Evolutionary conservation across 2,329 filamentous ascomycete genomes (phyloP).

Genomic region (Penicillium nordicum): DNA sequence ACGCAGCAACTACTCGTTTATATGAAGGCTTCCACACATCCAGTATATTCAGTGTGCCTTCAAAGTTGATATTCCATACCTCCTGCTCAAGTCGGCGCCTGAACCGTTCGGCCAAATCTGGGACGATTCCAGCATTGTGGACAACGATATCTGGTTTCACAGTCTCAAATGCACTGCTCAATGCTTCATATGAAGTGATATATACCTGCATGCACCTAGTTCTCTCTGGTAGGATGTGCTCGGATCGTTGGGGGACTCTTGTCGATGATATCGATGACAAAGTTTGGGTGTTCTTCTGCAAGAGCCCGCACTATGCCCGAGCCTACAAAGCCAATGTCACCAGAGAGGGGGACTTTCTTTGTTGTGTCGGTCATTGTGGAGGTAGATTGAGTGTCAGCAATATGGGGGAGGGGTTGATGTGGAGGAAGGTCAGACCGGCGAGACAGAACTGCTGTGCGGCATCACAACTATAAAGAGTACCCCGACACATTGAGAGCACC

Average conservation of each 20-base stretch:
- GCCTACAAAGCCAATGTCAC: conserved; percentile 41
- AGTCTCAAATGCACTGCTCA: conserved; percentile 36
- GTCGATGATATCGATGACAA: conserved; percentile 39
- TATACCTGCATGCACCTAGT: conserved; percentile 33
- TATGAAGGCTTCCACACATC: conserved; percentile 49
- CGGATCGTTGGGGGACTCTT: conserved; percentile 27
- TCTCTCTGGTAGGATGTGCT: conserved; percentile 26
- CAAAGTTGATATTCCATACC: conserved; percentile 52
- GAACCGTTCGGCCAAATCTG: conserved; percentile 37
- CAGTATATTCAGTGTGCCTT: conserved; percentile 54
- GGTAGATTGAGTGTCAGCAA: not conserved
- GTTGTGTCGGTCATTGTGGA: conserved; percentile 15
- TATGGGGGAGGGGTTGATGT: not conserved
- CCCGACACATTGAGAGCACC: not conserved
- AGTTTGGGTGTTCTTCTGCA: conserved; percentile 35
- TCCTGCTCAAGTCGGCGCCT: conserved; percentile 33
- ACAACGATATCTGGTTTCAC: conserved; percentile 50
- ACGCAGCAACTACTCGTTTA: conserved; percentile 58
- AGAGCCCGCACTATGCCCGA: conserved; percentile 38
- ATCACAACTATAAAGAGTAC: not conserved
- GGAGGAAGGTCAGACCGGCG: not conserved
- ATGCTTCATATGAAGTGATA: conserved; percentile 29
- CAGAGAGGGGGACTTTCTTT: conserved; percentile 36
- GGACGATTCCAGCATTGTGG: conserved; percentile 53
- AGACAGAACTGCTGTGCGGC: not conserved